These are phyloP conservation scores for Phlegmacium glaucopus DNA, from an alignment of 768 basidiomycete genomes.

Conservation along the genomic window DNA sequence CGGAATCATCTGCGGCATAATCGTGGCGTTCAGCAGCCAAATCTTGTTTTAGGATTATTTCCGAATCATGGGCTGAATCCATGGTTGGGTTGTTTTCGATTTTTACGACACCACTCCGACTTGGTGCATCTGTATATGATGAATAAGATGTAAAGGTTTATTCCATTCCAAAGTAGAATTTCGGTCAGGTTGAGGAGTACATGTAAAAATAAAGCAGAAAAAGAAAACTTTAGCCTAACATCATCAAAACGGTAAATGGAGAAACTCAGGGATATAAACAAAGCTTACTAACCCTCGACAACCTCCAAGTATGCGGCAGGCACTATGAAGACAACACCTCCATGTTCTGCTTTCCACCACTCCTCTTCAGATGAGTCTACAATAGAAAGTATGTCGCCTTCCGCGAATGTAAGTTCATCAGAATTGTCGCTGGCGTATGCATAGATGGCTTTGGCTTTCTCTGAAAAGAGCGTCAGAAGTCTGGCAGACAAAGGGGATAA, in stretches of 20 bases:
- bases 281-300: conserved; percentile 81
- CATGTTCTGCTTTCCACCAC: conserved; percentile 96
- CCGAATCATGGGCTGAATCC: conserved; percentile 3
- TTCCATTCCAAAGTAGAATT: conserved; percentile 29
- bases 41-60: neutral
- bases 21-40: neutral
- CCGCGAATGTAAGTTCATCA: conserved; percentile 84
- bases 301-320: conserved; percentile 90
- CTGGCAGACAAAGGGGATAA: neutral
- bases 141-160: conserved; percentile 8
- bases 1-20: conserved; percentile 1
- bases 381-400: conserved; percentile 75
- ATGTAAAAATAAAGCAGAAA: conserved; percentile 50
- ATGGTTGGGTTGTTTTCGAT: conserved; percentile 3
- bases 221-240: conserved; percentile 82
- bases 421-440: conserved; percentile 63
- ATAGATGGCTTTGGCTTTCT: conserved; percentile 77
- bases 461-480: conserved; percentile 26
- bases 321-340: conserved; percentile 83
- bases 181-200: conserved; percentile 35
- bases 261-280: conserved; percentile 47
- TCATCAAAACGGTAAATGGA: conserved; percentile 43
- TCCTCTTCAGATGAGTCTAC: conserved; percentile 81
- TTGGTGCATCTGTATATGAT: neutral
- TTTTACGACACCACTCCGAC: conserved; percentile 5